These are phyloP conservation scores for Plicaturopsis crispa DNA, from an alignment of 768 basidiomycete genomes.

Conservation along the genomic window DNA sequence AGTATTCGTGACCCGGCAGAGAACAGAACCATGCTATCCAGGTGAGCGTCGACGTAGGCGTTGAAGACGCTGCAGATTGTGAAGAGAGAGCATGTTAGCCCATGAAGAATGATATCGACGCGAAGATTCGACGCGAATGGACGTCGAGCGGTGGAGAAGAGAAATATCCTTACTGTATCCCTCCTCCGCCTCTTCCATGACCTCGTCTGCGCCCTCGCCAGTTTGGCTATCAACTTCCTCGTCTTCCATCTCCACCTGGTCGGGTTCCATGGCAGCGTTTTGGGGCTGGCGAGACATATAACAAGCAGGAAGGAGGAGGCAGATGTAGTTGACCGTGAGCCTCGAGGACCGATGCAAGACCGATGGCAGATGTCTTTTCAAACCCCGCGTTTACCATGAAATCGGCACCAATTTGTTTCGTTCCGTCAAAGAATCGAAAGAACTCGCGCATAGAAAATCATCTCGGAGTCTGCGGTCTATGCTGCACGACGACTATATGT, in stretches of 20 bases:
- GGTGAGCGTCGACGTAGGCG: slow-evolving; percentile 84
- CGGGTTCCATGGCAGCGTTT: slow-evolving; percentile 30
- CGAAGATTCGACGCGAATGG: slow-evolving; percentile 10
- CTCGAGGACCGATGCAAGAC: no score
- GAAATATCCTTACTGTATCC: slow-evolving; percentile 67
- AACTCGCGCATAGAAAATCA: no score
- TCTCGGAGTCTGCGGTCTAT: no score
- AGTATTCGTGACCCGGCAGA: slow-evolving; percentile 93
- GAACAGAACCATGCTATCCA: slow-evolving; percentile 98
- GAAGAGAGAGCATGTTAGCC: slow-evolving; percentile 3
- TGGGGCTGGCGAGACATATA: slow-evolving; percentile 30
- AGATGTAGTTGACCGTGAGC: no score
- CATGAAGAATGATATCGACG: slow-evolving; percentile 2
- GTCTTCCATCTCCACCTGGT: slow-evolving; percentile 47
- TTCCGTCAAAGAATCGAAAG: no score
- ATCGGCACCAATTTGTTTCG: no score
- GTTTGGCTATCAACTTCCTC: slow-evolving; percentile 55
- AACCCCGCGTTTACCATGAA: no score
- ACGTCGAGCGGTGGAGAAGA: background rate
- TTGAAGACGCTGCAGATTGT: slow-evolving; percentile 61
- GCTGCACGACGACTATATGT: no score
- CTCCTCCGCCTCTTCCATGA: slow-evolving; percentile 59
- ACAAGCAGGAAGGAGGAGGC: no score
- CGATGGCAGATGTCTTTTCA: no score
- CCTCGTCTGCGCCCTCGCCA: slow-evolving; percentile 57